Evolutionary conservation across 2,329 filamentous ascomycete genomes (phyloP).

Genomic region (Macrophomina phaseolina): DNA sequence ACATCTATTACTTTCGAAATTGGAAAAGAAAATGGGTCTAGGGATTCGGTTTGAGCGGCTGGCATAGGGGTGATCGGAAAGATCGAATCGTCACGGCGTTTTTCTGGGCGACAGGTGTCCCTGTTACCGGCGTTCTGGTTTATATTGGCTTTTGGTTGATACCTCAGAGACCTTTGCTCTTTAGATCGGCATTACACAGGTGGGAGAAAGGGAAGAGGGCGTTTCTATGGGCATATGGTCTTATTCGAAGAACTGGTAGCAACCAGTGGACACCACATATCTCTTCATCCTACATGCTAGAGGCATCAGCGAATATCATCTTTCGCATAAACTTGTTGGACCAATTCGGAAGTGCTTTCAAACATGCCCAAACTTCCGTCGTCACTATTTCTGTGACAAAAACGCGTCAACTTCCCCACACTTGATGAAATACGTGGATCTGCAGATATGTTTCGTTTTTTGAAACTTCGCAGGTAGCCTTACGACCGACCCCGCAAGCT

Average conservation of each 20-base stretch:
- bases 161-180: slow-evolving; percentile 3
- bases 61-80: neutral
- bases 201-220: neutral
- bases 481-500: neutral
- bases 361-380: neutral
- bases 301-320: neutral
- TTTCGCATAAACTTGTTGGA: neutral
- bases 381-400: neutral
- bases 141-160: slow-evolving; percentile 1
- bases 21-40: slow-evolving; percentile 11
- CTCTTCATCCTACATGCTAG: neutral
- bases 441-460: neutral
- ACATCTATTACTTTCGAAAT: neutral
- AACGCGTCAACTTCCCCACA: neutral
- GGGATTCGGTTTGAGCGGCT: neutral
- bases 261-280: neutral
- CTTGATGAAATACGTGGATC: neutral
- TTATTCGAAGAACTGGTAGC: neutral
- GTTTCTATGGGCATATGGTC: neutral
- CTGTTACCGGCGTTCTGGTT: neutral
- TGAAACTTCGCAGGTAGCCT: slow-evolving; percentile 1
- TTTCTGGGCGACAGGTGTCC: neutral
- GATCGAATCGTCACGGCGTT: slow-evolving; percentile 14
- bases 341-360: neutral
- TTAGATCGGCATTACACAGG: slow-evolving; percentile 2